These are phyloP conservation scores for Oryza australiensis DNA, from an alignment of 176 grass and related monocot genomes.

Conservation along the genomic window DNA sequence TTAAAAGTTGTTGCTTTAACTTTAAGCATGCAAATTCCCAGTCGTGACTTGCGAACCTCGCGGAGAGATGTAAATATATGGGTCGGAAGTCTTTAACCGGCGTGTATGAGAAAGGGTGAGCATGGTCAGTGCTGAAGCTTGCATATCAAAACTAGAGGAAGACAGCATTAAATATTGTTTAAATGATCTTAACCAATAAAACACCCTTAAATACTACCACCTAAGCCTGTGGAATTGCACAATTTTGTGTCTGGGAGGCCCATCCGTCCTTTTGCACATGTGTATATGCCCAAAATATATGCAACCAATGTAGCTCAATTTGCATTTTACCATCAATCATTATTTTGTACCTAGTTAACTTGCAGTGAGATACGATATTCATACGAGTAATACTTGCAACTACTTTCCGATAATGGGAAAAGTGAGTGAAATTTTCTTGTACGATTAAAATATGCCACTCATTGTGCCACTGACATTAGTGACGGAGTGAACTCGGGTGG, in stretches of 20 bases:
- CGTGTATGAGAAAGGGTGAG: not conserved
- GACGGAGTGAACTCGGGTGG: too few species aligned
- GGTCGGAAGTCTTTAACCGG: not conserved
- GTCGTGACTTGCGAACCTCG: too few species aligned
- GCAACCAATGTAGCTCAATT: not conserved
- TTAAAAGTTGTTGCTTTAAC: not conserved
- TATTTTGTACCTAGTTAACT: not conserved
- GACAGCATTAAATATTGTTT: not conserved
- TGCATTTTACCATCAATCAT: not conserved
- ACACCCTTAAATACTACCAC: not conserved
- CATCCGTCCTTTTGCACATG: not conserved
- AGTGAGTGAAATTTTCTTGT: not conserved
- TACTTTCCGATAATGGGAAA: not conserved
- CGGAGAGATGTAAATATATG: not conserved
- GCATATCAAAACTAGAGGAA: not conserved
- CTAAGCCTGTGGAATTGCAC: not conserved
- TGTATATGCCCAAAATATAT: not conserved
- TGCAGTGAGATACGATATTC: not conserved
- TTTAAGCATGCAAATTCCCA: too few species aligned
- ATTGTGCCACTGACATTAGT: not conserved
- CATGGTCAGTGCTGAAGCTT: not conserved
- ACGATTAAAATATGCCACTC: not conserved
- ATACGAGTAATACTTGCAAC: not conserved
- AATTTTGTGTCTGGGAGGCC: not conserved
- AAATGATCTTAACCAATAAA: not conserved